phyloP scores from a whole-genome alignment of 495 filamentous ascomycete species.

The Lindgomyces ingoldianus region DNA sequence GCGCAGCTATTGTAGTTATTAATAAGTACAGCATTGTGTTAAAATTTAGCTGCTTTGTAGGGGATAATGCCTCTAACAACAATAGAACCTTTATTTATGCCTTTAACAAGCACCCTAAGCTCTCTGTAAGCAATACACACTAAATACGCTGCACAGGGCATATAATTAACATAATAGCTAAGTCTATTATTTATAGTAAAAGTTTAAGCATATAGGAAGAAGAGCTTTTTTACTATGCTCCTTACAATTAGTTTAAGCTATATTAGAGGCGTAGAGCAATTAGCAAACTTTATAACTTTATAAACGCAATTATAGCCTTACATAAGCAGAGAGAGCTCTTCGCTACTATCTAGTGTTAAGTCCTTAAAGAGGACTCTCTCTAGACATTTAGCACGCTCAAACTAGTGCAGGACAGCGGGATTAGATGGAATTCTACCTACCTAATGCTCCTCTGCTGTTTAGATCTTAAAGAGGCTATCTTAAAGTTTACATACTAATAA shows the following conservation, averaged over 20 bases:
- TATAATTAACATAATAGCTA: background rate
- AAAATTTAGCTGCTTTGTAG: constrained; percentile 4
- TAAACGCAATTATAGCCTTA: background rate
- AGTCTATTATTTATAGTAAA: constrained; percentile 1
- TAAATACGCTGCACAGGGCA: background rate
- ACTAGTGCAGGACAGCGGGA: background rate
- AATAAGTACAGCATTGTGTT: background rate
- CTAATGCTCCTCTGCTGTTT: background rate
- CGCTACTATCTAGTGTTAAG: background rate
- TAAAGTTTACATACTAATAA: background rate
- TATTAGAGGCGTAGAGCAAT: background rate
- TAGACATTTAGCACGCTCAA: background rate
- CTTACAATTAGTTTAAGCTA: background rate
- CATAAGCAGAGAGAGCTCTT: background rate
- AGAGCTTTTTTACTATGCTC: background rate
- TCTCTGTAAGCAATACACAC: background rate
- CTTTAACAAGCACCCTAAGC: background rate
- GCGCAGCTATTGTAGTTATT: background rate
- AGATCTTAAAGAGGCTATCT: background rate
- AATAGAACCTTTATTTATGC: background rate
- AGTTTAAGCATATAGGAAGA: background rate
- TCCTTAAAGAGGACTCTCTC: background rate
- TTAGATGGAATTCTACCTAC: background rate
- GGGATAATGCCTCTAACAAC: background rate
- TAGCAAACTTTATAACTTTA: constrained; percentile 8